Percentiles rank a stretch among this genome's conserved stretches.
phyloP scores from a whole-genome alignment of 495 filamentous ascomycete species.

The Penicillium pulvis region DNA sequence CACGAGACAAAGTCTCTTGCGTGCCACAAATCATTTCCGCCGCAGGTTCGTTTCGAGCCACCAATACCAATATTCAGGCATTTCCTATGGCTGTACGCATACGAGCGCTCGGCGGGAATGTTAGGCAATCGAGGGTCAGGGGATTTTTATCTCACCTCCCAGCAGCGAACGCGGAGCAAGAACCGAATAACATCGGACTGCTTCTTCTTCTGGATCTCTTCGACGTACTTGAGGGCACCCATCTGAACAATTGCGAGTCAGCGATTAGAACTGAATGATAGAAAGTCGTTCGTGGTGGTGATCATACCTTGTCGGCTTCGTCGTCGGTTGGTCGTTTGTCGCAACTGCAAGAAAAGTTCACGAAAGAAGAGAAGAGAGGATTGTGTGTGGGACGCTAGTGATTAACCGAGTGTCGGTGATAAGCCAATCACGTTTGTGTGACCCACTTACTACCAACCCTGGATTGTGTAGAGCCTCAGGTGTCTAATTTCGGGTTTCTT shows the following conservation, averaged over 20 bases:
- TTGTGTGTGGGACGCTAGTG: slow-evolving; percentile 53
- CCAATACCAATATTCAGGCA: slow-evolving; percentile 40
- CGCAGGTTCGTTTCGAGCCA: slow-evolving; percentile 40
- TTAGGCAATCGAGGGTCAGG: slow-evolving; percentile 49
- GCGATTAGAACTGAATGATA: slow-evolving; percentile 9
- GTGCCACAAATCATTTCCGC: slow-evolving; percentile 52
- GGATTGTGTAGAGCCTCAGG: not conserved
- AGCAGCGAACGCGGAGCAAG: slow-evolving; percentile 99
- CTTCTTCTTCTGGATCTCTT: slow-evolving; percentile 99
- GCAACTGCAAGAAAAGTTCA: slow-evolving; percentile 46
- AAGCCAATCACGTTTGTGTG: slow-evolving; percentile 20
- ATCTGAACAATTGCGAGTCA: slow-evolving; percentile 51
- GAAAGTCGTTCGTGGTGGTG: not conserved
- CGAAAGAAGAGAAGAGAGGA: slow-evolving; percentile 35
- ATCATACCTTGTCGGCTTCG: slow-evolving; percentile 55
- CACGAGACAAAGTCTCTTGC: slow-evolving; percentile 36
- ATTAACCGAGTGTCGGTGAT: slow-evolving; percentile 46
- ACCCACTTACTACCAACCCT: not conserved
- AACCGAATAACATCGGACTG: slow-evolving; percentile 99
- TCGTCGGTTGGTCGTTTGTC: slow-evolving; percentile 53
- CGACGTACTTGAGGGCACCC: slow-evolving; percentile 98
- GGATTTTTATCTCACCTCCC: slow-evolving; percentile 87
- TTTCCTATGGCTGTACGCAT: slow-evolving; percentile 45
- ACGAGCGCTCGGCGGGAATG: slow-evolving; percentile 51
- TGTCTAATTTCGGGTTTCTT: not conserved